Evolutionary conservation across 2,329 filamentous ascomycete species (phyloP).

Genomic region (Aspergillus ibericus): DNA sequence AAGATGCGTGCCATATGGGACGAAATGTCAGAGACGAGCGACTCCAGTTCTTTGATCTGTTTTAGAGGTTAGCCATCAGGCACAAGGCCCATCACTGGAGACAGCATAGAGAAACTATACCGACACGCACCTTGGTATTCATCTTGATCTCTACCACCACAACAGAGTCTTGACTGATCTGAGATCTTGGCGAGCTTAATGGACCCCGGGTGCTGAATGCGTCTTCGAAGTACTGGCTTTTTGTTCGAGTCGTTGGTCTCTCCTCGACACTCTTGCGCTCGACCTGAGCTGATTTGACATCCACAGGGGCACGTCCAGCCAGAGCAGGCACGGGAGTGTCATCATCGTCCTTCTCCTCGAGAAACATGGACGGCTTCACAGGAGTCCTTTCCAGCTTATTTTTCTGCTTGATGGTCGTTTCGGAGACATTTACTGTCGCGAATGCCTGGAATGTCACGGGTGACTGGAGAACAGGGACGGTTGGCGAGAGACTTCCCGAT

Average conservation of each 20-base stretch:
- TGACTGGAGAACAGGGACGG: conserved; percentile 21
- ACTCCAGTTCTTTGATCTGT: conserved; percentile 70
- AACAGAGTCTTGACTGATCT: conserved; percentile 56
- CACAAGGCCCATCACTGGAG: too few species aligned
- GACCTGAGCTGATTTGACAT: conserved; percentile 15
- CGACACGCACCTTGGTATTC: conserved; percentile 57
- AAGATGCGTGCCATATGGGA: conserved; percentile 73
- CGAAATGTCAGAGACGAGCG: conserved; percentile 72
- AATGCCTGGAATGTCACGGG: conserved; percentile 21
- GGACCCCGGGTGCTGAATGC: conserved; percentile 40
- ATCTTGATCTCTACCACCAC: conserved; percentile 65
- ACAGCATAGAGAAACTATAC: background rate
- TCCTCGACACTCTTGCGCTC: conserved; percentile 19
- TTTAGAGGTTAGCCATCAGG: conserved; percentile 17
- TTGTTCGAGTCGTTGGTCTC: conserved; percentile 30
- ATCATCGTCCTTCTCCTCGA: conserved; percentile 29
- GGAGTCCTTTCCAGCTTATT: conserved; percentile 19
- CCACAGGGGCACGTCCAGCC: conserved; percentile 14
- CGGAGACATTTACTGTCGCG: conserved; percentile 13
- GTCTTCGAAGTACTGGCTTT: conserved; percentile 43
- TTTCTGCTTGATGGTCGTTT: conserved; percentile 21
- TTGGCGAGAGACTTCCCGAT: conserved; percentile 15
- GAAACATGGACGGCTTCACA: conserved; percentile 25
- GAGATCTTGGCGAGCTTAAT: conserved; percentile 43
- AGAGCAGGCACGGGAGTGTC: conserved; percentile 16